These are phyloP conservation scores for Aspergillus thermomutatus DNA, from an alignment of 2,329 filamentous ascomycete genomes.

Conservation along the genomic window DNA sequence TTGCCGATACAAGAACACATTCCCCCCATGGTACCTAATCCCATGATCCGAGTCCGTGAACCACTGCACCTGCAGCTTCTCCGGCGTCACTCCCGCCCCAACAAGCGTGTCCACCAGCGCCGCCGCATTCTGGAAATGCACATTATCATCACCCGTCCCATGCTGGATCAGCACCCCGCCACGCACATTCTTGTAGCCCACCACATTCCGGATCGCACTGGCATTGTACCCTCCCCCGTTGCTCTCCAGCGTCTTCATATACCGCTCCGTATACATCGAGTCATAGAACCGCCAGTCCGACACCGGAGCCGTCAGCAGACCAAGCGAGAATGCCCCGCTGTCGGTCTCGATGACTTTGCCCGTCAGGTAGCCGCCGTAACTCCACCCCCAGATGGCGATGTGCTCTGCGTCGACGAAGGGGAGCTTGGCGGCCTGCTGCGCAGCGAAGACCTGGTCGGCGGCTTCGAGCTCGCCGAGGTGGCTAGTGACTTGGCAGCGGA, in stretches of 20 bases:
- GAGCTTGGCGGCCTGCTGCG: conserved; percentile 51
- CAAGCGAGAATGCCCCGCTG: conserved; percentile 60
- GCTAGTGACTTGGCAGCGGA: conserved; percentile 56
- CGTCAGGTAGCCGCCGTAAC: conserved; percentile 64
- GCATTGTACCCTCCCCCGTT: conserved; percentile 61
- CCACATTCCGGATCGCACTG: conserved; percentile 56
- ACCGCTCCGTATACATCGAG: conserved; percentile 68
- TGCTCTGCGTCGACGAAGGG: conserved; percentile 56
- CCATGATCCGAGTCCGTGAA: conserved; percentile 65
- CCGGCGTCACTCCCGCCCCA: conserved; percentile 55
- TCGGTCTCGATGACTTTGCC: conserved; percentile 64
- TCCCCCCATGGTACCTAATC: conserved; percentile 57
- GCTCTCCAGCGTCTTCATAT: conserved; percentile 61
- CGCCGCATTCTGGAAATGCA: conserved; percentile 66
- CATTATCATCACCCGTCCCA: conserved; percentile 67
- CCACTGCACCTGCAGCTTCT: conserved; percentile 61
- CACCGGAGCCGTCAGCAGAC: conserved; percentile 63
- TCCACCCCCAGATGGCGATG: conserved; percentile 68
- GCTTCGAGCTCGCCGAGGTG: conserved; percentile 64
- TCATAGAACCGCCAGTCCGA: conserved; percentile 70
- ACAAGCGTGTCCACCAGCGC: conserved; percentile 62
- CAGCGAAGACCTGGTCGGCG: conserved; percentile 66
- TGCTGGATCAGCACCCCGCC: conserved; percentile 63
- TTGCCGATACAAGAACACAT: conserved; percentile 59
- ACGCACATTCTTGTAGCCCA: conserved; percentile 60